Percentiles rank a stretch among this genome's conserved stretches.
Conservation (phyloP, 179 eudicot species). For the Camellia oleifera region DNA sequence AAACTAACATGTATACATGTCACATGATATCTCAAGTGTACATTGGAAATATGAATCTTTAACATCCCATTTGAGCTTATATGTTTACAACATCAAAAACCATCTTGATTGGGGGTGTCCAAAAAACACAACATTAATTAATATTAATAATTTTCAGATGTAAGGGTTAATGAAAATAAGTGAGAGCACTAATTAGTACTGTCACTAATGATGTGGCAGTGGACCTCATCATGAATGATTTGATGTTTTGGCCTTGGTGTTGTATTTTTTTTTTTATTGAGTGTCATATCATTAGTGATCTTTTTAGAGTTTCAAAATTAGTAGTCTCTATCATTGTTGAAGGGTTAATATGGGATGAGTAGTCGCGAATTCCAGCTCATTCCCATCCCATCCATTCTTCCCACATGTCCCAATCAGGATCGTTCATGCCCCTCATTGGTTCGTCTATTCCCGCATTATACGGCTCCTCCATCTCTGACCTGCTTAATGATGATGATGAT, state of each 20-base stretch:
- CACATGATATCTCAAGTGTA: too few species aligned
- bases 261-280: too few species aligned
- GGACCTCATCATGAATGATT: too few species aligned
- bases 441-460: constrained; percentile 36
- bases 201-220: too few species aligned
- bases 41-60: too few species aligned
- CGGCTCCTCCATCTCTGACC: constrained; percentile 23
- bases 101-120: background rate
- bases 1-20: too few species aligned
- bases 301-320: too few species aligned
- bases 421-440: constrained; percentile 46
- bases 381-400: constrained; percentile 98
- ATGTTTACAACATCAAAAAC: constrained; percentile 12
- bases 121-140: background rate
- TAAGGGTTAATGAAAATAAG: constrained; percentile 45
- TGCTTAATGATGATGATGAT: too few species aligned
- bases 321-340: background rate
- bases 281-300: too few species aligned
- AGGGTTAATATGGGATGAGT: constrained; percentile 74
- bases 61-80: too few species aligned
- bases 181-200: too few species aligned
- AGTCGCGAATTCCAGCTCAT: constrained; percentile 80
- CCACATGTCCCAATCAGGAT: constrained; percentile 72
- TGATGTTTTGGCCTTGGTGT: too few species aligned
- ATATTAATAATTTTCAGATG: constrained; percentile 18